These are phyloP conservation scores for Carpinus fangiana DNA, from an alignment of 306 rosid species.

Conservation along the genomic window DNA sequence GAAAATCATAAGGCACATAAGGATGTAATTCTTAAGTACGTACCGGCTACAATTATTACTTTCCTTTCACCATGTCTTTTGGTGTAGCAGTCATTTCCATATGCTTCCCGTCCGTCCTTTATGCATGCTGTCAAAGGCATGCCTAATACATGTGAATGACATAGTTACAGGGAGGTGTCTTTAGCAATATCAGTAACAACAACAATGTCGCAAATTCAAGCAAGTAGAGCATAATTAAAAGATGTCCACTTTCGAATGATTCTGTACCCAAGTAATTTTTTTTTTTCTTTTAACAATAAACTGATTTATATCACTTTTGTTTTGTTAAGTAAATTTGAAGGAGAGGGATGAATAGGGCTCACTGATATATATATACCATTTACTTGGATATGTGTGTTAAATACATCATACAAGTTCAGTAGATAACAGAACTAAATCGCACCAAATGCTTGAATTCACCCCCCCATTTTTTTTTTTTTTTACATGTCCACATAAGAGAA, in stretches of 20 bases:
- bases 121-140: constrained; percentile 67
- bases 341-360: background rate
- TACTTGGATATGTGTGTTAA: background rate
- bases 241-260: background rate
- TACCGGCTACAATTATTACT: constrained; percentile 67
- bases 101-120: constrained; percentile 58
- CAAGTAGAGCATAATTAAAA: background rate
- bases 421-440: background rate
- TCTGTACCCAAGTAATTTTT: background rate
- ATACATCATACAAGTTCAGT: background rate
- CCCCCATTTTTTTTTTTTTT: too few relatives aligned
- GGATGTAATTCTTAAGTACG: constrained; percentile 17
- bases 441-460: background rate
- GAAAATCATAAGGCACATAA: background rate
- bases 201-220: constrained; percentile 1
- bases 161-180: constrained; percentile 11
- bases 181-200: constrained; percentile 3
- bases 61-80: constrained; percentile 53
- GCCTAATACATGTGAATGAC: constrained; percentile 18
- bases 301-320: background rate
- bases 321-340: background rate
- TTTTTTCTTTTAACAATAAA: background rate
- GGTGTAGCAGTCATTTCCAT: constrained; percentile 61
- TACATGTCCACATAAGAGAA: too few relatives aligned
- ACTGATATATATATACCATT: background rate